phyloP scores from a whole-genome alignment of 441 rosid genomes.

The Pelargonium citronellum region DNA sequence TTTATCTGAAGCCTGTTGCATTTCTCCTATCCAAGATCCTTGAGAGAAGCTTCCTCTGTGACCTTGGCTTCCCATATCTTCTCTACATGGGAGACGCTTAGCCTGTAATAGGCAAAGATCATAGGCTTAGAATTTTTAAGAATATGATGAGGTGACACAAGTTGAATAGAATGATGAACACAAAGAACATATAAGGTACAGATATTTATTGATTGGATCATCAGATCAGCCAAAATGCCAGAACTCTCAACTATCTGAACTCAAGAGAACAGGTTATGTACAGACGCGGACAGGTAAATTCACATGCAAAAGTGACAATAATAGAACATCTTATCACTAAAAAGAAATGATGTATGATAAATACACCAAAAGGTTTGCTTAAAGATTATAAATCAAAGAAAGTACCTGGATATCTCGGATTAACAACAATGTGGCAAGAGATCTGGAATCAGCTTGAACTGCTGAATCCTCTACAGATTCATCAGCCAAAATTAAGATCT shows the following conservation, averaged over 20 bases:
- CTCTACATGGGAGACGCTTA: slow-evolving; percentile 59
- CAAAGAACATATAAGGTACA: background rate
- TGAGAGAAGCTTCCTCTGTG: slow-evolving; percentile 49
- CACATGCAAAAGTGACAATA: background rate
- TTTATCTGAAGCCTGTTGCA: slow-evolving; percentile 72
- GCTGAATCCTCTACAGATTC: slow-evolving; percentile 81
- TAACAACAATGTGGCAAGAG: slow-evolving; percentile 61
- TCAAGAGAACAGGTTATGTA: background rate
- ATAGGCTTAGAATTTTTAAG: slow-evolving; percentile 5
- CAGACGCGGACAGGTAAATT: background rate
- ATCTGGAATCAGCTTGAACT: slow-evolving; percentile 76
- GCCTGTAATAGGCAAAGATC: slow-evolving; percentile 36
- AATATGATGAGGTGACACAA: background rate
- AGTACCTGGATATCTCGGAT: slow-evolving; percentile 77
- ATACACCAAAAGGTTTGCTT: background rate
- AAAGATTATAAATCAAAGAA: slow-evolving; percentile 1
- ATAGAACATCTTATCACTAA: background rate
- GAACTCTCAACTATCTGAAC: background rate
- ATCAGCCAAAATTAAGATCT: slow-evolving; percentile 73
- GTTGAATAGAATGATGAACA: background rate
- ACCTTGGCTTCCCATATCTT: slow-evolving; percentile 32
- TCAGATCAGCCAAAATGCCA: background rate
- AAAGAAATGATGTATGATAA: background rate
- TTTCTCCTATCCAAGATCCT: slow-evolving; percentile 69
- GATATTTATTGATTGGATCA: background rate